Evolutionary conservation across 805 yeast genomes (phyloP).

Genomic region (Saccharomycopsis oosterbeekiorum): DNA sequence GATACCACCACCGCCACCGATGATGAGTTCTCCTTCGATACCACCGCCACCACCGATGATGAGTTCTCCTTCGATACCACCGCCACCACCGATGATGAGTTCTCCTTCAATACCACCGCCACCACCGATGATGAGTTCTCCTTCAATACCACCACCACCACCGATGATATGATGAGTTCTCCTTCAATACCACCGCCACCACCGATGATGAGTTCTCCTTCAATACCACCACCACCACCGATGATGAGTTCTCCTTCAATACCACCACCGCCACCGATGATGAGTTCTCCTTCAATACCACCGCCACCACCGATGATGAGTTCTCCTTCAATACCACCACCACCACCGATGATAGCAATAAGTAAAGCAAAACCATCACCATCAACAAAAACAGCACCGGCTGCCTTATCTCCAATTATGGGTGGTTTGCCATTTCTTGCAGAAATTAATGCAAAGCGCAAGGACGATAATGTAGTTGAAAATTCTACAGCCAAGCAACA

Average conservation of each 20-base stretch:
- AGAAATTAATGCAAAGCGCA: slow-evolving; percentile 45
- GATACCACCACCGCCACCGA: slow-evolving; percentile 21
- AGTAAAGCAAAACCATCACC: slow-evolving; percentile 13
- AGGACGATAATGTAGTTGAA: slow-evolving; percentile 39
- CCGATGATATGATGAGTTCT: slow-evolving; percentile 13
- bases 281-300: slow-evolving; percentile 20
- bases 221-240: no score
- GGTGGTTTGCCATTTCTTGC: slow-evolving; percentile 44
- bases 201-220: neutral
- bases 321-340: slow-evolving; percentile 14
- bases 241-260: slow-evolving; percentile 6
- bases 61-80: slow-evolving; percentile 13
- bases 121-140: neutral
- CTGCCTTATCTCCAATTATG: slow-evolving; percentile 16
- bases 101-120: neutral
- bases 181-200: slow-evolving; percentile 14
- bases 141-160: slow-evolving; percentile 23
- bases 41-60: slow-evolving; percentile 23
- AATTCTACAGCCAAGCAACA: neutral
- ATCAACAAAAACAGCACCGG: neutral
- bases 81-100: slow-evolving; percentile 18
- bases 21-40: slow-evolving; percentile 19
- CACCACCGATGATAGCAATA: slow-evolving; percentile 20
- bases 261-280: slow-evolving; percentile 21
- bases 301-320: slow-evolving; percentile 22